A percentile compares a stretch with the other conserved stretches of the same genome.
Evolutionary conservation across 2,329 filamentous ascomycete genomes (phyloP).

Genomic region (Diaporthe humulicola): DNA sequence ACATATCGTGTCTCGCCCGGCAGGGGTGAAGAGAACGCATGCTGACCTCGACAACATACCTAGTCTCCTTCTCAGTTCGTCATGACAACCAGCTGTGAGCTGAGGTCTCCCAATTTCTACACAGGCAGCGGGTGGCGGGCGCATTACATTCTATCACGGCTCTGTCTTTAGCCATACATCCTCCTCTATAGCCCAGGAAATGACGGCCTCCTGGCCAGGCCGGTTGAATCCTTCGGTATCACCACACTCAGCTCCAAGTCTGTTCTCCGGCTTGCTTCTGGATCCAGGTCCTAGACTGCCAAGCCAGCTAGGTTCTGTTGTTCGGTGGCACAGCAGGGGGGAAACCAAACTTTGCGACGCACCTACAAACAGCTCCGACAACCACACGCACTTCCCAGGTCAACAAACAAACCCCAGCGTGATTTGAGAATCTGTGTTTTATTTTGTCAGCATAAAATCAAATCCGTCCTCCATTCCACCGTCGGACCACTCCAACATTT

Average conservation of each 20-base stretch:
- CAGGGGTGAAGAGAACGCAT: background rate
- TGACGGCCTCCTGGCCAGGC: background rate
- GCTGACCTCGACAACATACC: background rate
- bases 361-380: background rate
- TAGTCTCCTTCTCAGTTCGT: background rate
- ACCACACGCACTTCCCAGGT: background rate
- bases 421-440: background rate
- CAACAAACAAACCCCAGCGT: background rate
- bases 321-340: slow-evolving; percentile 21
- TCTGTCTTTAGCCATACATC: background rate
- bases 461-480: background rate
- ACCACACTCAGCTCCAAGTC: slow-evolving; percentile 1
- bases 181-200: background rate
- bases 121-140: background rate
- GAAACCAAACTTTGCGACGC: slow-evolving; percentile 3
- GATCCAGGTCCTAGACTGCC: background rate
- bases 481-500: background rate
- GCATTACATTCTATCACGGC: background rate
- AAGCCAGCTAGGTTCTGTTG: slow-evolving; percentile 14
- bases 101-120: too few relatives aligned
- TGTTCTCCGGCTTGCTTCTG: slow-evolving; percentile 1
- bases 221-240: slow-evolving; percentile 19
- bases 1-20: background rate
- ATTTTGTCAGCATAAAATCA: too few relatives aligned
- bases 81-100: background rate